Conservation (phyloP, 2,329 filamentous ascomycete species). For the Falciphora oryzae region DNA sequence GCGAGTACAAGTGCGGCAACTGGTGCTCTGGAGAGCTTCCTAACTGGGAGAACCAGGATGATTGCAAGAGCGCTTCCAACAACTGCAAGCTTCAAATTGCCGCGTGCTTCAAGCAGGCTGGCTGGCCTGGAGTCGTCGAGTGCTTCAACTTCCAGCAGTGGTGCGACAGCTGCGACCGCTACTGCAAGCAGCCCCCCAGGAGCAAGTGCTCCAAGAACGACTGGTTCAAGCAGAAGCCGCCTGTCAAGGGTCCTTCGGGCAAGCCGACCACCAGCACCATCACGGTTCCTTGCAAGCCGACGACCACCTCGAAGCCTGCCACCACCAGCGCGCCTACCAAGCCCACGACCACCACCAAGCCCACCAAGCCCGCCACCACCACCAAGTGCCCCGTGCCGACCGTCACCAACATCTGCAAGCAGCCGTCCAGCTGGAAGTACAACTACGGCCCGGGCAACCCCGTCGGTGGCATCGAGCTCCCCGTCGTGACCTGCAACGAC, state of each 20-base stretch:
- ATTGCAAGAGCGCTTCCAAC: conserved; percentile 37
- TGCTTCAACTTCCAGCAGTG: conserved; percentile 47
- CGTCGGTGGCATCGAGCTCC: conserved; percentile 46
- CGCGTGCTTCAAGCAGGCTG: conserved; percentile 46
- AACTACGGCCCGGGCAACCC: conserved; percentile 62
- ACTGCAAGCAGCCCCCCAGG: conserved; percentile 30
- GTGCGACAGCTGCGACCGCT: conserved; percentile 40
- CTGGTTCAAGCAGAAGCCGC: conserved; percentile 37
- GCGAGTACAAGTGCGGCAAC: conserved; percentile 49
- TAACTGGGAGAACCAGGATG: conserved; percentile 35
- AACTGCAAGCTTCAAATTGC: conserved; percentile 41
- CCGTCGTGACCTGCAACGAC: conserved; percentile 51
- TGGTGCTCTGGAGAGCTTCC: conserved; percentile 48
- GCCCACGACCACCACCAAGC: conserved; percentile 23
- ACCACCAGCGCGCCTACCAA: conserved; percentile 15
- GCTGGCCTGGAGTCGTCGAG: conserved; percentile 41
- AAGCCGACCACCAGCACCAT: conserved; percentile 29
- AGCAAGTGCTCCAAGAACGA: conserved; percentile 32
- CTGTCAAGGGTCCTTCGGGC: conserved; percentile 24
- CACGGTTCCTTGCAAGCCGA: conserved; percentile 25
- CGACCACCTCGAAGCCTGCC: conserved; percentile 8
- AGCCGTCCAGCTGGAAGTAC: conserved; percentile 49
- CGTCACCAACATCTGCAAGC: conserved; percentile 46
- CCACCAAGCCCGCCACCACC: conserved; percentile 11
- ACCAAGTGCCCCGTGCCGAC: conserved; percentile 35